Evolutionary conservation across 2,329 filamentous ascomycete genomes (phyloP).

Genomic region (Alternaria triticina): DNA sequence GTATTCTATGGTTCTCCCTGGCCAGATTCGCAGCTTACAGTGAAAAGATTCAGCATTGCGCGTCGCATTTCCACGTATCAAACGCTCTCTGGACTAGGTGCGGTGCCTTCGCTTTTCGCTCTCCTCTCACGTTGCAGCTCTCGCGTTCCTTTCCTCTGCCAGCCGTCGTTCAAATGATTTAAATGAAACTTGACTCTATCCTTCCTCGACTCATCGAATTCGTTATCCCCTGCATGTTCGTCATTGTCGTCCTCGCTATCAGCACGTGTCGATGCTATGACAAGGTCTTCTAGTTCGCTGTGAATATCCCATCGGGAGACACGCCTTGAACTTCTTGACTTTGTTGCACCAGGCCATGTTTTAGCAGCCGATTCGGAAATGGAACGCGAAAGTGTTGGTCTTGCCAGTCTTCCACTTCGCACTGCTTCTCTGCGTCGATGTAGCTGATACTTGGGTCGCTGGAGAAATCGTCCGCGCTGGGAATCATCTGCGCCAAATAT

Average conservation of each 20-base stretch:
- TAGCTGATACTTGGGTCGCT: not conserved
- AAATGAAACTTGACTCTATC: not conserved
- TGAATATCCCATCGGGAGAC: conserved; percentile 1
- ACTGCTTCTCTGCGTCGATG: conserved; percentile 9
- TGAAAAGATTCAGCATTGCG: not conserved
- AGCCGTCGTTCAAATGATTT: not conserved
- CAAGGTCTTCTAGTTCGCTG: conserved; percentile 7
- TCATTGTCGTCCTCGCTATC: conserved; percentile 6
- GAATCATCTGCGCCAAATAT: conserved; percentile 10
- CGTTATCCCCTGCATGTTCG: not conserved
- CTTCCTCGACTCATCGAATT: not conserved
- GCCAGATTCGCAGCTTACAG: not conserved
- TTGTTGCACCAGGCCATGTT: not conserved
- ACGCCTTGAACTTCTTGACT: not conserved
- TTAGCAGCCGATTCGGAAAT: not conserved
- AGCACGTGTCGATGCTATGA: conserved; percentile 9
- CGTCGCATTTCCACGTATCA: not conserved
- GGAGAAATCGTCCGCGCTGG: not conserved
- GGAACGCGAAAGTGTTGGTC: conserved; percentile 1
- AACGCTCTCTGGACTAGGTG: not conserved
- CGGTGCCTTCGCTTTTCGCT: not conserved
- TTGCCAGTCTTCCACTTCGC: conserved; percentile 2
- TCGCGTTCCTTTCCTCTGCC: conserved; percentile 1
- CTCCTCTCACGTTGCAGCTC: conserved; percentile 2
- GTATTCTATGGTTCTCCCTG: not conserved